Conservation (phyloP, 805 yeast genomes). For the Zygosaccharomyces lentus region DNA sequence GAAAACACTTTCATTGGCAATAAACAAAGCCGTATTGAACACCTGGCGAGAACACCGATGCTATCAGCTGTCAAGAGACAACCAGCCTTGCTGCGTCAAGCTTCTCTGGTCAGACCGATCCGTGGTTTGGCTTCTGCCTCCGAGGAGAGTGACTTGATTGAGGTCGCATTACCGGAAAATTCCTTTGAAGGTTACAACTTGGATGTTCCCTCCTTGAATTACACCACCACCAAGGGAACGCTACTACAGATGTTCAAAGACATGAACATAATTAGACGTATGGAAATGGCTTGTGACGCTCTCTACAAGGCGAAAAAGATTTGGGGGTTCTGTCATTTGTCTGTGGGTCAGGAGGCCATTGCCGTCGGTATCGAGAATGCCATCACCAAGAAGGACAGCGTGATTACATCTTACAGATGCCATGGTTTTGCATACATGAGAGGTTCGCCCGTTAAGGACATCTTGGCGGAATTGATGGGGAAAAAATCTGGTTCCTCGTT, state of each 20-base stretch:
- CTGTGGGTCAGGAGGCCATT: conserved; percentile 98
- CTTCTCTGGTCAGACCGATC: conserved; percentile 2
- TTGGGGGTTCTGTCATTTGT: conserved; percentile 98
- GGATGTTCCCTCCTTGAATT: conserved; percentile 63
- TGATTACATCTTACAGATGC: conserved; percentile 97
- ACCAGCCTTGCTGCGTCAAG: conserved; percentile 1
- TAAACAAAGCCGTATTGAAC: neutral
- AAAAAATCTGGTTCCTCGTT: conserved; percentile 89
- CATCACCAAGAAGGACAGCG: conserved; percentile 74
- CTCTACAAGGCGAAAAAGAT: conserved; percentile 97
- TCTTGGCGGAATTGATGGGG: conserved; percentile 95
- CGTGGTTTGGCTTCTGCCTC: conserved; percentile 22
- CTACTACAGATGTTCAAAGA: conserved; percentile 93
- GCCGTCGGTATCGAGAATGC: conserved; percentile 98
- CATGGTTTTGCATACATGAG: conserved; percentile 98
- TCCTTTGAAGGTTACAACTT: conserved; percentile 85
- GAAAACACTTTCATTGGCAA: neutral
- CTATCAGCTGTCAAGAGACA: conserved; percentile 13
- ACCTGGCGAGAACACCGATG: conserved; percentile 2
- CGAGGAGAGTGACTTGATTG: conserved; percentile 32
- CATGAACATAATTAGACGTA: conserved; percentile 88
- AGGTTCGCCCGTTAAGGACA: conserved; percentile 86
- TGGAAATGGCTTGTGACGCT: conserved; percentile 99
- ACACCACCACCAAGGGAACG: conserved; percentile 75
- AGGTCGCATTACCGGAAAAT: conserved; percentile 65